A percentile compares a stretch with the other conserved stretches of the same genome.
Evolutionary conservation across 306 rosid genomes (phyloP).

Genomic region (Amphicarpaea edgeworthii): DNA sequence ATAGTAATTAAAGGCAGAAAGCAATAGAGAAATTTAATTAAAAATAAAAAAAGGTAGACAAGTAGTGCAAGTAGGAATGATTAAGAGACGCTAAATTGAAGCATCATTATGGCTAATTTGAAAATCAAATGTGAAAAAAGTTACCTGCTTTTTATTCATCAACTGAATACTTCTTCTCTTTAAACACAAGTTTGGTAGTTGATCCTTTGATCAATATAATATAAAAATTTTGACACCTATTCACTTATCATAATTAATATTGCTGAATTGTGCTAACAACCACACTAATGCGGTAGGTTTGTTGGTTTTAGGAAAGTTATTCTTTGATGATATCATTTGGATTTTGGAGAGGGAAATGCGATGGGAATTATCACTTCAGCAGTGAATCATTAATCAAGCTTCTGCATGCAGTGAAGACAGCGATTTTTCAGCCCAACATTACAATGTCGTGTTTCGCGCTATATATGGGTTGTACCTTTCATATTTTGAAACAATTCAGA

Average conservation of each 20-base stretch:
- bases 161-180: constrained; percentile 4
- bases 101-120: constrained; percentile 32
- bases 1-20: not conserved
- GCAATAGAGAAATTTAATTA: not conserved
- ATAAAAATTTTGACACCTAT: constrained; percentile 11
- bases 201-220: constrained; percentile 3
- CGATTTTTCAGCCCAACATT: constrained; percentile 17
- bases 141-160: not conserved
- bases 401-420: constrained; percentile 9
- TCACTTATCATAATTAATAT: not conserved
- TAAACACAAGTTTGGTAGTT: not conserved
- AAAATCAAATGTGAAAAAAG: constrained; percentile 29
- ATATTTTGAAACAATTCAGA: constrained; percentile 19
- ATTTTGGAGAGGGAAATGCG: too few relatives aligned
- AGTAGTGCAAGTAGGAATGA: constrained; percentile 15
- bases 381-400: constrained; percentile 8
- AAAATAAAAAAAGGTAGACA: not conserved
- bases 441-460: not conserved
- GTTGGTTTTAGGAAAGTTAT: constrained; percentile 20
- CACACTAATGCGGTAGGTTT: too few relatives aligned
- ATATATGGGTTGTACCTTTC: constrained; percentile 20
- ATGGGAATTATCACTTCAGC: too few relatives aligned
- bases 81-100: constrained; percentile 20
- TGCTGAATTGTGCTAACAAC: not conserved
- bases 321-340: too few relatives aligned